phyloP scores from a whole-genome alignment of 371 early-diverging fungal genomes.

The Mortierella sp. region DNA sequence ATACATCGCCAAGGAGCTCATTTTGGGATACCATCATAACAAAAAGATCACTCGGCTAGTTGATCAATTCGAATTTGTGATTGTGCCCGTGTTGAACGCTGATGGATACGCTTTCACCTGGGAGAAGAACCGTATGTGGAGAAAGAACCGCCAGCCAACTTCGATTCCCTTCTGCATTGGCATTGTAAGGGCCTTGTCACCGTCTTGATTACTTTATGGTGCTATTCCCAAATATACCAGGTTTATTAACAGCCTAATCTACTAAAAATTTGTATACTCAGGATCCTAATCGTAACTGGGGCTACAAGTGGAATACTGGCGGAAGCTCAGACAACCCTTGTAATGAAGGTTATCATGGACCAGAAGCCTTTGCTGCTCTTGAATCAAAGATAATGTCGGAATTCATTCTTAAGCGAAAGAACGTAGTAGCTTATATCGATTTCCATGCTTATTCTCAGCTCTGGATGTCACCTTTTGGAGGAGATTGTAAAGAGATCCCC shows the following conservation, averaged over 20 bases:
- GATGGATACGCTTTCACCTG: constrained; percentile 64
- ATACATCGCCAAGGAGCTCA: constrained; percentile 53
- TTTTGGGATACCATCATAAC: constrained; percentile 44
- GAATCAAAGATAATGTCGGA: constrained; percentile 61
- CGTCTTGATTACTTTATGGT: not conserved
- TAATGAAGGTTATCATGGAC: constrained; percentile 58
- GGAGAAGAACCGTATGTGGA: constrained; percentile 58
- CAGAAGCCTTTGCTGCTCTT: constrained; percentile 51
- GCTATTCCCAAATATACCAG: not conserved
- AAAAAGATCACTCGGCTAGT: constrained; percentile 45
- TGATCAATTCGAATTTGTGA: constrained; percentile 51
- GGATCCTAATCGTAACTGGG: constrained; percentile 58
- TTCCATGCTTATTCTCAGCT: constrained; percentile 66
- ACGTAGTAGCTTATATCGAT: constrained; percentile 61
- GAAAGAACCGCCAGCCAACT: constrained; percentile 64
- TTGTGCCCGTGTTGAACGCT: constrained; percentile 60
- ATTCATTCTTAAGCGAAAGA: constrained; percentile 52
- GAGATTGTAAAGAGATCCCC: constrained; percentile 43
- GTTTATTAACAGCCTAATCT: not conserved
- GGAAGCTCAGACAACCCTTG: constrained; percentile 55
- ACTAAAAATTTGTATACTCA: not conserved
- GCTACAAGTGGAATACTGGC: constrained; percentile 48
- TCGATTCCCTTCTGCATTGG: constrained; percentile 49
- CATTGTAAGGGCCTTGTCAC: constrained; percentile 31
- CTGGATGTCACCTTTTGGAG: constrained; percentile 59